phyloP scores from a whole-genome alignment of 805 yeast genomes.

The Saccharomycodes ludwigii region DNA sequence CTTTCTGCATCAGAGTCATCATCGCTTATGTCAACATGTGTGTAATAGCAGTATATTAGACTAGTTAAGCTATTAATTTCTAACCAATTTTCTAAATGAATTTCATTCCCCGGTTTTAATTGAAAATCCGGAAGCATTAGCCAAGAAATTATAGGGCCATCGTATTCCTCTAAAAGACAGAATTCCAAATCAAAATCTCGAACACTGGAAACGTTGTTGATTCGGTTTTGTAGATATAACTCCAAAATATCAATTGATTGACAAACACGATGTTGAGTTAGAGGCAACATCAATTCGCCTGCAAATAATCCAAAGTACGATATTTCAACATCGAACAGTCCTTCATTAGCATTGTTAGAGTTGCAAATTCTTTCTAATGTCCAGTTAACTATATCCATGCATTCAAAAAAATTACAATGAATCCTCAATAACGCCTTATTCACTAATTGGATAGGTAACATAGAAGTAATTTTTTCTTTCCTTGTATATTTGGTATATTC shows the following conservation, averaged over 20 bases:
- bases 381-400: conserved; percentile 26
- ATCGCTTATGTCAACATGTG: no score
- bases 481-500: conserved; percentile 13
- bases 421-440: conserved; percentile 33
- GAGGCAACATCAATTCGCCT: conserved; percentile 28
- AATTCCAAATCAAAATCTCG: conserved; percentile 3
- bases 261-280: no score
- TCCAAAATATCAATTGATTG: no score
- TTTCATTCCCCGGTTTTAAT: background rate
- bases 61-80: no score
- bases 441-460: conserved; percentile 28
- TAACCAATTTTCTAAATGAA: no score
- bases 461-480: conserved; percentile 21
- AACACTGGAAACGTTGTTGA: conserved; percentile 12
- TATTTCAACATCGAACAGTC: conserved; percentile 31
- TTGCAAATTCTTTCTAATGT: conserved; percentile 27
- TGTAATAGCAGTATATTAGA: no score
- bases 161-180: conserved; percentile 3
- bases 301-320: conserved; percentile 33
- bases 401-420: conserved; percentile 28
- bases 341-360: conserved; percentile 30
- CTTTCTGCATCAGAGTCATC: background rate
- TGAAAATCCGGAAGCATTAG: background rate
- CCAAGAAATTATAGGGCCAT: background rate
- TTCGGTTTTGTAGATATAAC: conserved; percentile 14